phyloP scores from a whole-genome alignment of 1,284 basidiomycete species.

The Butyriboletus regius region DNA sequence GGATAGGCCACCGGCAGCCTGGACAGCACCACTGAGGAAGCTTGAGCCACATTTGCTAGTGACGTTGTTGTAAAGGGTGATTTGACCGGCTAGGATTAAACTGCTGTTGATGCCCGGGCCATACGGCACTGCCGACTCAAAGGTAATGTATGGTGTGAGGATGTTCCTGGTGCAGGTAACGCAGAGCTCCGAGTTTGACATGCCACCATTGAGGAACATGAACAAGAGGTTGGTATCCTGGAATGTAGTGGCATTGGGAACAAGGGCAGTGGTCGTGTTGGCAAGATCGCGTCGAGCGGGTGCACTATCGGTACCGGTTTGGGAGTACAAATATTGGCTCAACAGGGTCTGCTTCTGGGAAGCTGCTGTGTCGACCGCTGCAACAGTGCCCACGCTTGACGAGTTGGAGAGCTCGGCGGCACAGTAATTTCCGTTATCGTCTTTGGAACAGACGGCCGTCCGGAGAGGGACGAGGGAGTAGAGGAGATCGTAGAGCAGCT shows the following conservation, averaged over 20 bases:
- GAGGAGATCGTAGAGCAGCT: conserved; percentile 68
- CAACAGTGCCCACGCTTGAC: conserved; percentile 15
- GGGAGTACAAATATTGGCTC: conserved; percentile 15
- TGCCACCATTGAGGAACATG: conserved; percentile 62
- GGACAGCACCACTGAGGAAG: conserved; percentile 59
- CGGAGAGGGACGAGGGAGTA: conserved; percentile 64
- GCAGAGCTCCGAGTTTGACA: conserved; percentile 57
- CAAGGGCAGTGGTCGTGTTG: conserved; percentile 30
- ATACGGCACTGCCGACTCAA: conserved; percentile 65
- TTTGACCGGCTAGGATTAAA: conserved; percentile 60
- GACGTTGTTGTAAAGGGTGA: conserved; percentile 57
- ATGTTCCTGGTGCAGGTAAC: conserved; percentile 71
- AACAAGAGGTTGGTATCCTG: conserved; percentile 62
- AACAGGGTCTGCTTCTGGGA: conserved; percentile 17
- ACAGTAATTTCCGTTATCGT: conserved; percentile 65
- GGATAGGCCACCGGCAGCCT: conserved; percentile 59
- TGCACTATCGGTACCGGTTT: conserved; percentile 2
- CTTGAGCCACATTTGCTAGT: conserved; percentile 48
- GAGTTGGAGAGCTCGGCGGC: conserved; percentile 36
- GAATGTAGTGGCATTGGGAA: conserved; percentile 67
- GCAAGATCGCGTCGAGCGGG: conserved; percentile 23
- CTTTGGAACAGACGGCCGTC: conserved; percentile 66
- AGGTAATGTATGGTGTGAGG: conserved; percentile 68
- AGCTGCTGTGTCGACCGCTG: conserved; percentile 10
- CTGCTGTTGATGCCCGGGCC: conserved; percentile 63